Percentiles rank a stretch among this genome's conserved stretches.
Evolutionary conservation across 176 grass and related monocot genomes (phyloP).

Genomic region (Saccharum officinarum): DNA sequence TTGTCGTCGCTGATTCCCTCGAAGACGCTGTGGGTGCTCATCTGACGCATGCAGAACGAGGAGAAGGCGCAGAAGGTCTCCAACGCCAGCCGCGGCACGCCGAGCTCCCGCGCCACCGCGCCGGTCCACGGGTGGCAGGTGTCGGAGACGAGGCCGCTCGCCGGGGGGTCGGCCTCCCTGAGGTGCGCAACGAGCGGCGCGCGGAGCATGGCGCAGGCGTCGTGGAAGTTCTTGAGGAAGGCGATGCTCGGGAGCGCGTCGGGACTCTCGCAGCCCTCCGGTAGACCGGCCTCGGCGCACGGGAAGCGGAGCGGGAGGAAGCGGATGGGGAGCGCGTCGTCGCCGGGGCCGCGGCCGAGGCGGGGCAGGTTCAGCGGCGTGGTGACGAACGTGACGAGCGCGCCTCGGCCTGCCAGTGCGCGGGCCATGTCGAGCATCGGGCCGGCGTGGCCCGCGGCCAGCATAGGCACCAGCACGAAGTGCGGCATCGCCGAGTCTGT

Average conservation of each 20-base stretch:
- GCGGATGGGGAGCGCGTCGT: conserved; percentile 5
- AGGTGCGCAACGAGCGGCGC: too few species aligned
- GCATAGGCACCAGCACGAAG: too few species aligned
- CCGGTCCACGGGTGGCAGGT: conserved; percentile 38
- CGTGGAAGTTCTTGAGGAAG: conserved; percentile 8
- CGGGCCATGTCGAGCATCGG: conserved; percentile 38
- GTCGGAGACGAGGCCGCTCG: conserved; percentile 47
- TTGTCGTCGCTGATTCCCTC: conserved; percentile 29
- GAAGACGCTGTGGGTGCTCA: conserved; percentile 7
- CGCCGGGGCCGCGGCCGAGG: conserved; percentile 7
- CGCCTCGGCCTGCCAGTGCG: conserved; percentile 9
- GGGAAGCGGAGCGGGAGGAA: conserved; percentile 36
- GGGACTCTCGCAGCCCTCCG: conserved; percentile 40
- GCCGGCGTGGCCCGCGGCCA: conserved; percentile 38
- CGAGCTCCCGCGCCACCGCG: conserved; percentile 27
- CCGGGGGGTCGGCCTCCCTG: conserved; percentile 21
- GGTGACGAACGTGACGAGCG: conserved; percentile 33
- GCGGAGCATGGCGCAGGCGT: too few species aligned
- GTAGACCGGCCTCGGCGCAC: conserved; percentile 29
- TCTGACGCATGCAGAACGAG: conserved; percentile 35
- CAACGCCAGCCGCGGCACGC: conserved; percentile 39
- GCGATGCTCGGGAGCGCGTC: conserved; percentile 15
- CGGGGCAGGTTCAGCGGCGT: conserved; percentile 32
- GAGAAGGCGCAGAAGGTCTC: conserved; percentile 43
- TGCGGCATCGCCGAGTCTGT: not conserved